Conservation (phyloP, 345 rosid species). For the Eutrema yunnanense region DNA sequence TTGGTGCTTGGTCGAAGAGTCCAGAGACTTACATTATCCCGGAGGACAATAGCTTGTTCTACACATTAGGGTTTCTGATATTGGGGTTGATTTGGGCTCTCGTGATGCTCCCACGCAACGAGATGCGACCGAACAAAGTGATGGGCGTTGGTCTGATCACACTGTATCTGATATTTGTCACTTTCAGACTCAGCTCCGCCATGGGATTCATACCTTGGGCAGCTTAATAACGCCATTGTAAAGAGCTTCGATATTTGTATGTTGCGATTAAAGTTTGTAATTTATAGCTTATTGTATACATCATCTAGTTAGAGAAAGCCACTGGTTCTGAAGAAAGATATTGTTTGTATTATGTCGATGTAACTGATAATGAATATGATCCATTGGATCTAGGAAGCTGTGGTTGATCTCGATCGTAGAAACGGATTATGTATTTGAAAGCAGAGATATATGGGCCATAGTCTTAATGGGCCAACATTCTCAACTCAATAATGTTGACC, state of each 20-base stretch:
- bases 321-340: neutral
- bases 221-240: constrained; percentile 6
- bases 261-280: neutral
- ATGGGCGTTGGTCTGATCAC: constrained; percentile 44
- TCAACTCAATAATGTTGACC: neutral
- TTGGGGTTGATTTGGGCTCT: constrained; percentile 67
- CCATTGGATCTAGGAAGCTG: neutral
- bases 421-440: neutral
- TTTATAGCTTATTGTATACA: neutral
- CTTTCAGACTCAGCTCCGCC: constrained; percentile 37
- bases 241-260: neutral
- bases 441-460: neutral
- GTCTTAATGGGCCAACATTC: neutral
- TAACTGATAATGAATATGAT: neutral
- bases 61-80: constrained; percentile 68
- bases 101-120: constrained; percentile 54
- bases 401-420: neutral
- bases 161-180: constrained; percentile 40
- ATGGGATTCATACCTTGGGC: constrained; percentile 35
- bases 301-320: neutral
- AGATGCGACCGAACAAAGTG: constrained; percentile 65
- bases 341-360: constrained; percentile 1
- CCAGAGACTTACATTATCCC: constrained; percentile 57
- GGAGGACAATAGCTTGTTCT: constrained; percentile 51
- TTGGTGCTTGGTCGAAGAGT: constrained; percentile 70